Evolutionary conservation across 1,139 yeast species (phyloP), one percentile per base, ranked within the genome.

Genomic region (Diutina catenulata): DNA sequence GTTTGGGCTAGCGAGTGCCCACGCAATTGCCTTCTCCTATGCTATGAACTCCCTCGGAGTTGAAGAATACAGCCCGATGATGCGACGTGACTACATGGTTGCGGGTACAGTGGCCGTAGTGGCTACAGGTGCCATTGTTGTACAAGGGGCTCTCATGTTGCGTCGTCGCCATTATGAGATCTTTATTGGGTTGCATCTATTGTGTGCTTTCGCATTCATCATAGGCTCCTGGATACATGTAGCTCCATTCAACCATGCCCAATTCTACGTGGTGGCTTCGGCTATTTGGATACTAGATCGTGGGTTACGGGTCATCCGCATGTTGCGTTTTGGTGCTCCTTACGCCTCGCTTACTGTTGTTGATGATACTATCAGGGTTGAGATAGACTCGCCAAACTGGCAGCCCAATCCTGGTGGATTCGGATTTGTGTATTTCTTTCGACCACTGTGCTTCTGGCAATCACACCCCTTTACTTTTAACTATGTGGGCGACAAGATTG

Each of bases 151-250:
- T 45, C 65, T 68, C 40, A 46, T 56, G n/a, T 52, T 82, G 46
- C 70, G 94, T 53, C 69, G 66, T 37, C 50, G 53, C 41, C 59
- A 60, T 44, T 84, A 86, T 52, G 95, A 84, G 49, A 32, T 72
- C 9, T 86, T 86, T 54, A 51, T 80, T 16, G 48, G 62, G 19
- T 36, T 61, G 14, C 95, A 84, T 54, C 65, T 81, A 32, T 37
- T 72, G 2, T 51, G 82, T 38, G 88, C 77, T 1, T 61, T 64
- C 1, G 44, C 73, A 20, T 76, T 78, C 48, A 49, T 80, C 25
- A 66, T 66, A 44, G 77, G 77, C 22, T 67, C 75, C 13, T 82
- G 76, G 74, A 55, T 60, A 37, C 95, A 86, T 49, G 60, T 69
- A 33, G 56, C 20, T 13, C 15, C 25, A 13, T 31, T 31, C 21